Percentiles rank a stretch among this genome's conserved stretches.
These are phyloP conservation scores for Thraustotheca clavata DNA, from an alignment of 352 stramenopile species.

Conservation along the genomic window DNA sequence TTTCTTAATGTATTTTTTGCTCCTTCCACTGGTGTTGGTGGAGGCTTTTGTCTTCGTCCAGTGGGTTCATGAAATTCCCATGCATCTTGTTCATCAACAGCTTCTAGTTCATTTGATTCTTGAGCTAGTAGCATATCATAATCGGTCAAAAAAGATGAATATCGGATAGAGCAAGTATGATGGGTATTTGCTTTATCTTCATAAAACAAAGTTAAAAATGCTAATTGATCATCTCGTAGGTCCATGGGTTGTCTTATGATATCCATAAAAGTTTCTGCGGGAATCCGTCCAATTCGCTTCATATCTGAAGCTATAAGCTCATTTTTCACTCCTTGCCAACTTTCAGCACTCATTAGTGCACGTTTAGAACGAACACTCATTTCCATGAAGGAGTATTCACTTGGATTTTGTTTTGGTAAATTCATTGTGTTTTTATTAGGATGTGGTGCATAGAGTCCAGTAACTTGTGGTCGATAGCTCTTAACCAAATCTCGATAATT, in stretches of 20 bases:
- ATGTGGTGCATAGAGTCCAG: slow-evolving; percentile 47
- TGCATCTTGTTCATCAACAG: not conserved
- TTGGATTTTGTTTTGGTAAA: slow-evolving; percentile 46
- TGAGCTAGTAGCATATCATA: slow-evolving; percentile 29
- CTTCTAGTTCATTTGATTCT: no score
- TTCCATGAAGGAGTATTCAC: slow-evolving; percentile 61
- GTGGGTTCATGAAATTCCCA: slow-evolving; percentile 1
- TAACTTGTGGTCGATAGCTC: slow-evolving; percentile 46
- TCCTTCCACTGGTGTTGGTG: not conserved
- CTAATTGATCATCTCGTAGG: slow-evolving; percentile 51
- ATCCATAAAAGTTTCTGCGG: slow-evolving; percentile 34
- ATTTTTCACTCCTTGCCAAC: slow-evolving; percentile 49
- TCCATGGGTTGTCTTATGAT: slow-evolving; percentile 38
- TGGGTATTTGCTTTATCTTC: slow-evolving; percentile 53
- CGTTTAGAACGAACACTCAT: slow-evolving; percentile 56
- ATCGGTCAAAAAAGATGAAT: slow-evolving; percentile 60
- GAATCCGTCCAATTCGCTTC: slow-evolving; percentile 43
- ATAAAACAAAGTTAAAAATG: slow-evolving; percentile 73
- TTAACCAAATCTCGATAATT: slow-evolving; percentile 62
- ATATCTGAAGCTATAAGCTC: slow-evolving; percentile 37
- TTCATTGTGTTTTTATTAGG: slow-evolving; percentile 30
- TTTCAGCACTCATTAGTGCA: slow-evolving; percentile 28
- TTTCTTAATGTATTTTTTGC: slow-evolving; percentile 25
- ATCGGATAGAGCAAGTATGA: slow-evolving; percentile 54
- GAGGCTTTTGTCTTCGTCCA: not conserved